phyloP scores from a whole-genome alignment of 805 yeast genomes.

The Candida dendrica region DNA sequence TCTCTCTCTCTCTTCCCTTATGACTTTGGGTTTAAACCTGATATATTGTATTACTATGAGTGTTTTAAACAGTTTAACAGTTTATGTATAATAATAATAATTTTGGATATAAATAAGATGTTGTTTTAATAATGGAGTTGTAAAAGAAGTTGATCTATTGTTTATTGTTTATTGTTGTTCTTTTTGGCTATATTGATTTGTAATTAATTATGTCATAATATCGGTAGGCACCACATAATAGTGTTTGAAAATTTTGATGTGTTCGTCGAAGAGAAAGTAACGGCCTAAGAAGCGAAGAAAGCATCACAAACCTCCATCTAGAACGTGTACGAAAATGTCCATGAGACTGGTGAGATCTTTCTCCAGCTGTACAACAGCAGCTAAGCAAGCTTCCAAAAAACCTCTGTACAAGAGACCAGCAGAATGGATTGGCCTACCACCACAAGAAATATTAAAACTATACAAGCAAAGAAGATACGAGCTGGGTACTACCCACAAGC shows the following conservation, averaged over 20 bases:
- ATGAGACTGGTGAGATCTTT: not conserved
- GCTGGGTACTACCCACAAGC: constrained; percentile 45
- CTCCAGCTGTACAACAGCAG: not conserved
- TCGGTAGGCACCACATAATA: not conserved
- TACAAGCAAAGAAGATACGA: constrained; percentile 50
- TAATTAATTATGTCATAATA: not conserved
- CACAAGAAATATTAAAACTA: constrained; percentile 52
- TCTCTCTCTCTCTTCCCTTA: not conserved
- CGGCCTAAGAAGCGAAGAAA: not conserved
- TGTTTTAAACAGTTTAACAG: too few relatives aligned
- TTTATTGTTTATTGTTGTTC: too few relatives aligned
- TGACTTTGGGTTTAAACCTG: too few relatives aligned
- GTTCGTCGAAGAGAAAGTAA: not conserved
- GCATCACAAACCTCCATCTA: not conserved
- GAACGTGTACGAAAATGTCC: too few relatives aligned
- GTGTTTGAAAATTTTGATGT: not conserved
- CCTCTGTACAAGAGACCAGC: constrained; percentile 51
- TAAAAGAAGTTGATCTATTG: too few relatives aligned
- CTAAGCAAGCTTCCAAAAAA: not conserved
- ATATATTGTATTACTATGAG: too few relatives aligned
- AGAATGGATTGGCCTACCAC: constrained; percentile 63
- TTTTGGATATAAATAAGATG: too few relatives aligned
- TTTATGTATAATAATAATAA: too few relatives aligned
- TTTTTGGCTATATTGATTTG: too few relatives aligned
- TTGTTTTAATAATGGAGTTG: too few relatives aligned